Conservation (phyloP, 73 alveolate genomes). For the Paramecium biaurelia region DNA sequence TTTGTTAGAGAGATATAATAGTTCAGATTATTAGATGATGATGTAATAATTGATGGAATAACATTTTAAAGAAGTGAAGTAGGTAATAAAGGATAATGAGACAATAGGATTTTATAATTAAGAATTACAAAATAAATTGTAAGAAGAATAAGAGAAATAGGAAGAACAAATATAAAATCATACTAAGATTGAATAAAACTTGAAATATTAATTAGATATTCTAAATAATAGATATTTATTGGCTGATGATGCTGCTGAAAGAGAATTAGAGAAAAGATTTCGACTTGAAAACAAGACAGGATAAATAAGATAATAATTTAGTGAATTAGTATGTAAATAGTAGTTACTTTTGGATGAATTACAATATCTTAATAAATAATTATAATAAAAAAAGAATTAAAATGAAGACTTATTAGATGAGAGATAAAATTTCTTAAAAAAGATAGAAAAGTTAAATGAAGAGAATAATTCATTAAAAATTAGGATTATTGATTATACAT, state of each 20-base stretch:
- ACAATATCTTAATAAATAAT: neutral
- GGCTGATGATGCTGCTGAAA: constrained; percentile 48
- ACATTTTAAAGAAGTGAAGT: constrained; percentile 7
- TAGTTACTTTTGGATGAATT: neutral
- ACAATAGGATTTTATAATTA: neutral
- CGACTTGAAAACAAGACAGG: neutral
- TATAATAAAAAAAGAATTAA: neutral
- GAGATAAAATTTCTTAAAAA: neutral
- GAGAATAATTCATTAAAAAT: neutral
- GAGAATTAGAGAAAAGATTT: neutral
- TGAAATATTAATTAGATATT: neutral
- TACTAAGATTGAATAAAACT: neutral
- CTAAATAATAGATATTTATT: neutral
- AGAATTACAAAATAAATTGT: neutral
- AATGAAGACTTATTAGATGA: neutral
- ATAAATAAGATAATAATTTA: neutral
- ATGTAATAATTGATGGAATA: neutral
- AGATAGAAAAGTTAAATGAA: neutral
- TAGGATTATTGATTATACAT: neutral
- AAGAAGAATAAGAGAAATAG: neutral
- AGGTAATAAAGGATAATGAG: neutral
- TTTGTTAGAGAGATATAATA: neutral
- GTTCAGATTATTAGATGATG: constrained; percentile 3
- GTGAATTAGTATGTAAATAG: neutral
- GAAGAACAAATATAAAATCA: neutral